Evolutionary conservation across 768 basidiomycete genomes (phyloP).

Genomic region (Hortiboletus campestris): DNA sequence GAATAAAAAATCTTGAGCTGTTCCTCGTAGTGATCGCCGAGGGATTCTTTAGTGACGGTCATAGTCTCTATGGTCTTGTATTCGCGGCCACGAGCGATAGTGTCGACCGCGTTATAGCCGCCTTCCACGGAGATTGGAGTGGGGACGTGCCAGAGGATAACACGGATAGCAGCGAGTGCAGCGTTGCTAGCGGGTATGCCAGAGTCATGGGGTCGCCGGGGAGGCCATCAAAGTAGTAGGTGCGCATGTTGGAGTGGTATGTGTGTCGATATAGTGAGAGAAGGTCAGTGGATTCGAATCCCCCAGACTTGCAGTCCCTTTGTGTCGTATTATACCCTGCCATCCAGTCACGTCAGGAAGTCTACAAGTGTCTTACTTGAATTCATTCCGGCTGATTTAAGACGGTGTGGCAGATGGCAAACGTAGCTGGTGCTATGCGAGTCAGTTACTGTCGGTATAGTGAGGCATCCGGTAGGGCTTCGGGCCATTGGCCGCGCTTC

Average conservation of each 20-base stretch:
- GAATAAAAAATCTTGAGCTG: slow-evolving; percentile 83
- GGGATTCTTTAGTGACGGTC: slow-evolving; percentile 69
- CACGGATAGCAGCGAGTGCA: slow-evolving; percentile 54
- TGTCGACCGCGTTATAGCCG: slow-evolving; percentile 52
- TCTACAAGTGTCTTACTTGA: too few species aligned
- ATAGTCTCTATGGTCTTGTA: slow-evolving; percentile 87
- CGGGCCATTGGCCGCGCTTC: too few species aligned
- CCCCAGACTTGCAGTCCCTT: too few species aligned
- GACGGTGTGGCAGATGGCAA: too few species aligned
- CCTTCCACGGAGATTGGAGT: slow-evolving; percentile 39
- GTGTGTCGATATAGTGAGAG: too few species aligned
- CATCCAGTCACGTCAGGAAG: too few species aligned
- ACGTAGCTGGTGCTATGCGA: too few species aligned
- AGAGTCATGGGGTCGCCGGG: slow-evolving; percentile 79
- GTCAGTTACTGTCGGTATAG: too few species aligned
- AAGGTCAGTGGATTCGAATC: too few species aligned
- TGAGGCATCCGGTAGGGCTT: too few species aligned
- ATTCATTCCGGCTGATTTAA: too few species aligned
- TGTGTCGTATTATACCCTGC: too few species aligned
- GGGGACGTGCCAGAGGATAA: slow-evolving; percentile 67
- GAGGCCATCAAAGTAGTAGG: slow-evolving; percentile 69
- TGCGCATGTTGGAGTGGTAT: slow-evolving; percentile 48
- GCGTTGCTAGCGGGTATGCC: slow-evolving; percentile 49
- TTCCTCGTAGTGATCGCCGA: slow-evolving; percentile 80
- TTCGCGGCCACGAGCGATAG: slow-evolving; percentile 59